Evolutionary conservation across 2,329 filamentous ascomycete genomes (phyloP).

Genomic region (Fusarium ramigenum): DNA sequence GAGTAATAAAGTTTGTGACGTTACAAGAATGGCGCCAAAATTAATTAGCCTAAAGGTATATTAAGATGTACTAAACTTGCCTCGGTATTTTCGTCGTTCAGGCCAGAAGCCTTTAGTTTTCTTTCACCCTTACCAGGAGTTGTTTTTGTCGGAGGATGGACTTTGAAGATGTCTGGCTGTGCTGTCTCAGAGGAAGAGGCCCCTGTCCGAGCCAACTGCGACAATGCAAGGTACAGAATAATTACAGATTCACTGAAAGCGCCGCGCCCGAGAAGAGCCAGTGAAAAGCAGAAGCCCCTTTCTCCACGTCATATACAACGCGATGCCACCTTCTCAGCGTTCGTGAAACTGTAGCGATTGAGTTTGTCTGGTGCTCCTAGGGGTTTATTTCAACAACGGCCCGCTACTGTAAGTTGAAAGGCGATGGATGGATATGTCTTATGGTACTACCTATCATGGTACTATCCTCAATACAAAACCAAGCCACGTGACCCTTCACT

Average conservation of each 20-base stretch:
- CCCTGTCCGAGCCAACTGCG: slow-evolving; percentile 20
- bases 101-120: not conserved
- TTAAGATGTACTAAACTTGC: not conserved
- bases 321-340: not conserved
- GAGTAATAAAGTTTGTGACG: not conserved
- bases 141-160: slow-evolving; percentile 15
- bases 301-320: not conserved
- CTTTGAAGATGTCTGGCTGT: slow-evolving; percentile 26
- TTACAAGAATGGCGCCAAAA: not conserved
- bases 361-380: not conserved
- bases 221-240: slow-evolving; percentile 36
- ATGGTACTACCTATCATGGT: not conserved
- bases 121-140: not conserved
- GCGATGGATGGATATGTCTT: not conserved
- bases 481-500: slow-evolving; percentile 21
- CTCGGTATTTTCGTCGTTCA: not conserved
- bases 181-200: slow-evolving; percentile 6
- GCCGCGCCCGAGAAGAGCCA: not conserved
- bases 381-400: not conserved
- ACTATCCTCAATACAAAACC: not conserved
- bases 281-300: not conserved
- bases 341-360: slow-evolving; percentile 1
- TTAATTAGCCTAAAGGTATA: not conserved
- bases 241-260: slow-evolving; percentile 9
- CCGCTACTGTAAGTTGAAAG: not conserved